Base-by-base conservation (phyloP, 805 yeast species). In the Wickerhamiella lipophila region DNA sequence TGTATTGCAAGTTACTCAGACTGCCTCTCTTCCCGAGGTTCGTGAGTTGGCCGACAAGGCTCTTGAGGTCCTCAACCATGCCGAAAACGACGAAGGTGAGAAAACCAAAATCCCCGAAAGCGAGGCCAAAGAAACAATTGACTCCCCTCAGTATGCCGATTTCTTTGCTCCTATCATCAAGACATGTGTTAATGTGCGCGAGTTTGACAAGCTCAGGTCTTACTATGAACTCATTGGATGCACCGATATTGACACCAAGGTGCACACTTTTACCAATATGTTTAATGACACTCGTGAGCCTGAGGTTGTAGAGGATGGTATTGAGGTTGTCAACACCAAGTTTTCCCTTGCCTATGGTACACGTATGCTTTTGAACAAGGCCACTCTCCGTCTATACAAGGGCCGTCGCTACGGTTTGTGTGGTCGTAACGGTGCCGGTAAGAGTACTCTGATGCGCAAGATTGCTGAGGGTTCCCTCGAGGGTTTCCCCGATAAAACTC, bases 391-490 rank as follows among this genome's bases (percentile, higher is more conserved):
- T 62, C 74, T 89, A 54, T 71, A 84, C 58, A 86, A 88, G 70
- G 97, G 97, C 60, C 96, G 85, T 69, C 78, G 98, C 68, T 89
- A 89, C 63, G 98, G 98, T 72, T 75, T 89, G 53, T 86, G 96
- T 74, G 98, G 98, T 64, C 76, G 96, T 69, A 89, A 89, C 64
- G 98, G 98, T 75, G 96, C 96, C 52, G 98, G 98, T 72, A 89
- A 89, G 68, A 87, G 96, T 12, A 89, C 98, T 13, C 73, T 89
- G 60, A 87, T 89, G 97, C 78, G 97, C 67, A 81, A 97, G 26
- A 92, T 89, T 60, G 86, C 95, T 49, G 85, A 86, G 62, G 97
- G 97, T 51, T 95, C 89, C 69, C 74, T 89, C 55, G 97, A 89
- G 69, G 97, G 97, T 3, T 89, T 92, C 79, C 98, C 98, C 40